Evolutionary conservation across 495 filamentous ascomycete species (phyloP), one percentile per base, ranked within the genome.

Genomic region (Penicillium manginii): DNA sequence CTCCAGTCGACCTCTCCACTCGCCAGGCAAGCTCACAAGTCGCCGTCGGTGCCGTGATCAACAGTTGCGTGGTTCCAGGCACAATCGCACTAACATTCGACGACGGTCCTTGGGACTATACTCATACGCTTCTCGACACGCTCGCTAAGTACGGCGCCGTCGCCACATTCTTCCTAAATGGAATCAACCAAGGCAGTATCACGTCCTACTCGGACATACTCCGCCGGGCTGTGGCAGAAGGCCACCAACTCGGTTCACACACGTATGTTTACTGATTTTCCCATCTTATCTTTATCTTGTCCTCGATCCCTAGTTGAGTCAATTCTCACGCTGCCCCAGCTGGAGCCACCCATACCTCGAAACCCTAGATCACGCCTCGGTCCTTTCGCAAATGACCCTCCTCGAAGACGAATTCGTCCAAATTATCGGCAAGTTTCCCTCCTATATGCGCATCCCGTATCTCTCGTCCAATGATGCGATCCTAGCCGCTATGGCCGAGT

Each of bases 161-260:
- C 54, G 88, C 84, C 8, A 91, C 89, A 4, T 92, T 92, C 68
- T 91, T 91, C 71, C 77, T 92, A 23, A 88, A 84, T 3, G 89
- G 89, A 19, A 82, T 81, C 62, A 88, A 86, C 65, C 85, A 86
- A 51, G 86, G 88, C 49, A 78, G 78, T 52, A 80, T 81, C 4
- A 58, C 73, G 11, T 77, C 70, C 2, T 74, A 75, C n/a, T 72
- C 78, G 5, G 73, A 79, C 9, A 66, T 89, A 11, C 84, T 92
- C 21, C 58, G 79, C 71, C 86, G 89, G 40, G 86, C 83, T 77
- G 64, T 75, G 57, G 67, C 74, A 35, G 78, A 81, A 52, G 89
- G 89, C 0, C 90, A 93, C 65, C 90, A 92, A 64, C 75, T 93
- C 45, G 90, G 83, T 4, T 87, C 84, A 55, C 90, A 94, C 63